Conservation (phyloP, 495 filamentous ascomycete species). For the Neurospora intermedia region DNA sequence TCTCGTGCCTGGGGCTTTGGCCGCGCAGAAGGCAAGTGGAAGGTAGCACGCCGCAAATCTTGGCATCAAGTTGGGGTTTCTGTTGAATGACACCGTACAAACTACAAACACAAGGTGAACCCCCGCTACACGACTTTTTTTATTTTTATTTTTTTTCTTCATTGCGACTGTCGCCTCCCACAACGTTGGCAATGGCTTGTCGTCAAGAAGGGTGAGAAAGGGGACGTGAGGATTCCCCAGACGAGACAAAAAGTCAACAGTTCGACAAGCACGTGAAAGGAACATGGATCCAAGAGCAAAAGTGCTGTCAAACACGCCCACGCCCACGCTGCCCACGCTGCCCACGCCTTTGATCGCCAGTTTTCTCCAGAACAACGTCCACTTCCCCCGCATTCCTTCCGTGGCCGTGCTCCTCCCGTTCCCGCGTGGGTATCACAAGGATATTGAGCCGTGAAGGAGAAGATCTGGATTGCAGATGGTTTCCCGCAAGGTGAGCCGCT, state of each 20-base stretch:
- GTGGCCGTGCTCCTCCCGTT: not conserved
- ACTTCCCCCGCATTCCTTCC: not conserved
- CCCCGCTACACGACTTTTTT: not conserved
- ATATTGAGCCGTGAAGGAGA: not conserved
- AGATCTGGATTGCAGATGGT: not conserved
- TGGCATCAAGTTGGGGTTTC: not conserved
- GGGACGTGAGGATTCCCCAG: not conserved
- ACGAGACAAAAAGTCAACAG: not conserved
- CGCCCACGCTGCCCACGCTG: not conserved
- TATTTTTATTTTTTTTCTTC: too few relatives aligned
- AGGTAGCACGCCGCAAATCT: not conserved
- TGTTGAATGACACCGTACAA: not conserved
- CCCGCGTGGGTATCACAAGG: not conserved
- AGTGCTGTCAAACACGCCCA: not conserved
- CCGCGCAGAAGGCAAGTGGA: not conserved
- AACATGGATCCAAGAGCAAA: not conserved
- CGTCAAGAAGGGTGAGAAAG: not conserved
- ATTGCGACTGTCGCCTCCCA: not conserved
- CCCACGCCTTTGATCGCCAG: not conserved
- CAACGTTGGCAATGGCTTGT: not conserved
- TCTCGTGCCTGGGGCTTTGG: not conserved
- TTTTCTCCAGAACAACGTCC: not conserved
- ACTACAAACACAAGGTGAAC: not conserved
- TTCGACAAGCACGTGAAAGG: not conserved
- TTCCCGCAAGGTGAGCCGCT: not conserved